These are phyloP conservation scores for Stylosanthes scabra DNA, from an alignment of 331 rosid genomes.

Conservation along the genomic window DNA sequence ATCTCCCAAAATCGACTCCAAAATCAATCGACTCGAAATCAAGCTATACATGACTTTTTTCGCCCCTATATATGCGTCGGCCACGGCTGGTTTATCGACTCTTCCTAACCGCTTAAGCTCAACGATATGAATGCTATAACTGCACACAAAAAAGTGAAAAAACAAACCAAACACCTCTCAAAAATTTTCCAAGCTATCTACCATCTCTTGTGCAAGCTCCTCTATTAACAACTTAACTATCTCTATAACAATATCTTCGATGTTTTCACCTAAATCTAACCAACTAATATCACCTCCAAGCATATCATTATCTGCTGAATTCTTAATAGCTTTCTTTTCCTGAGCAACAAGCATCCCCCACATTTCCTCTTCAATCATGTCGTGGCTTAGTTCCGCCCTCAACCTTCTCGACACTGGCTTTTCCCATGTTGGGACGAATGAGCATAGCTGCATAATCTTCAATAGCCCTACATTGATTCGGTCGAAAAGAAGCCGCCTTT, in stretches of 20 bases:
- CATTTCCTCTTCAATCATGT: conserved; percentile 71
- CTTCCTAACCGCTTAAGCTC: too few relatives aligned
- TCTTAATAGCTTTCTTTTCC: conserved; percentile 59
- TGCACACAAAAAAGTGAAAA: conserved; percentile 1
- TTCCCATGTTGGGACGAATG: conserved; percentile 58
- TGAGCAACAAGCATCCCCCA: conserved; percentile 68
- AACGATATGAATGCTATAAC: conserved; percentile 25
- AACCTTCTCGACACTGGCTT: conserved; percentile 62
- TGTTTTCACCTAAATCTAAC: conserved; percentile 69
- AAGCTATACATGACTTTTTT: conserved; percentile 35
- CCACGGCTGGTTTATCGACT: too few relatives aligned
- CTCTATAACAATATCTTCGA: conserved; percentile 64
- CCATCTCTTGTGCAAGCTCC: conserved; percentile 70
- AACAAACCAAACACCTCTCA: conserved; percentile 30
- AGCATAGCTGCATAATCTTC: conserved; percentile 60
- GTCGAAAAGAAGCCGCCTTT: conserved; percentile 81
- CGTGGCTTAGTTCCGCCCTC: conserved; percentile 44
- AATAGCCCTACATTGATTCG: conserved; percentile 63
- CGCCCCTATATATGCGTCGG: background rate
- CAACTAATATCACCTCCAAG: conserved; percentile 59
- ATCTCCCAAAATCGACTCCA: conserved; percentile 16
- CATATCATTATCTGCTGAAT: conserved; percentile 41
- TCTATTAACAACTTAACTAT: conserved; percentile 64
- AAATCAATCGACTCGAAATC: conserved; percentile 24
- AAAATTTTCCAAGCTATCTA: conserved; percentile 43